Evolutionary conservation across 352 stramenopile species (phyloP).

Genomic region (Phytopythium kandeliae): DNA sequence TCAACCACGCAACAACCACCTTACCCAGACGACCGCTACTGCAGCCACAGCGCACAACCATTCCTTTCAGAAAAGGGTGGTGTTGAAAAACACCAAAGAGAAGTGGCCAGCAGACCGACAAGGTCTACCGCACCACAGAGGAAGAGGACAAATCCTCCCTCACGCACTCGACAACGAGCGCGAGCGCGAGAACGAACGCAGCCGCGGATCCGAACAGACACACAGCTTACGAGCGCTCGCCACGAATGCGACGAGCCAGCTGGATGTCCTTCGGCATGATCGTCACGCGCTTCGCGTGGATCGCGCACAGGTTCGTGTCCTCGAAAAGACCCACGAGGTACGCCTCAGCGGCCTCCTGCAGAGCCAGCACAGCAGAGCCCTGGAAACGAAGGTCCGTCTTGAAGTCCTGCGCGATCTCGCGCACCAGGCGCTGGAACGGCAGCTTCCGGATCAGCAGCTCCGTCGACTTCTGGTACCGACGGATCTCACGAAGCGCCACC

Average conservation of each 20-base stretch:
- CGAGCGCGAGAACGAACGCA: neutral
- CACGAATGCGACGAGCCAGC: conserved; percentile 89
- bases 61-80: too few species aligned
- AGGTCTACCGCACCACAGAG: too few species aligned
- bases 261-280: conserved; percentile 96
- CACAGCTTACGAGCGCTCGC: conserved; percentile 68
- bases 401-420: conserved; percentile 86
- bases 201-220: too few species aligned
- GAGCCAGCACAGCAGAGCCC: conserved; percentile 74
- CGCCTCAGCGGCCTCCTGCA: conserved; percentile 85
- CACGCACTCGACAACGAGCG: too few species aligned
- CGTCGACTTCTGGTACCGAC: conserved; percentile 95
- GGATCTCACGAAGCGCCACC: conserved; percentile 94
- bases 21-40: too few species aligned
- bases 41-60: too few species aligned
- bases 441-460: conserved; percentile 96
- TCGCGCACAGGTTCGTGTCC: conserved; percentile 93
- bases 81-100: conserved; percentile 42
- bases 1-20: too few species aligned
- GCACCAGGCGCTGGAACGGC: conserved; percentile 95
- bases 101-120: too few species aligned
- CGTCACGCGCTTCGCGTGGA: conserved; percentile 92
- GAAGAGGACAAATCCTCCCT: neutral
- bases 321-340: conserved; percentile 83
- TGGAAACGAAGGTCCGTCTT: conserved; percentile 89